Evolutionary conservation across 805 yeast genomes (phyloP).

Genomic region (Nakazawaea wickerhamii): DNA sequence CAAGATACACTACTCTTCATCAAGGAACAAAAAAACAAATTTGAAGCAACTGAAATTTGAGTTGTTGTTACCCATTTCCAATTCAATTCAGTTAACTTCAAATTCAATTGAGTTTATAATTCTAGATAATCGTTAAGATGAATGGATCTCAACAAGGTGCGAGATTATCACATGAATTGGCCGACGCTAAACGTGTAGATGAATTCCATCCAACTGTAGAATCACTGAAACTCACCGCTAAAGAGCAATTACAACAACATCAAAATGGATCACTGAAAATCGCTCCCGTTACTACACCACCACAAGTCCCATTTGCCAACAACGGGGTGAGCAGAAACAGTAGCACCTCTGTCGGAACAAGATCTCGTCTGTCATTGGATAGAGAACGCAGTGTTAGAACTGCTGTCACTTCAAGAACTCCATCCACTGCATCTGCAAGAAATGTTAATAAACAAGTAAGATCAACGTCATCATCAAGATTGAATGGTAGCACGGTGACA

Average conservation of each 20-base stretch:
- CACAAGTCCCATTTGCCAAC: background rate
- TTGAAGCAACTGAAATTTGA: conserved; percentile 3
- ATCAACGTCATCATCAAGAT: background rate
- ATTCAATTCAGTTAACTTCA: too few species aligned
- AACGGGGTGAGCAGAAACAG: background rate
- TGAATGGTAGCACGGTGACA: background rate
- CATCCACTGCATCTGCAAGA: background rate
- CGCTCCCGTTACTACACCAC: background rate
- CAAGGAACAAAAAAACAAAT: too few species aligned
- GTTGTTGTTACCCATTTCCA: too few species aligned
- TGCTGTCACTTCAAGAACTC: background rate
- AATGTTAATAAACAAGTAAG: background rate
- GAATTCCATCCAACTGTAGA: background rate
- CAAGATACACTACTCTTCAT: too few species aligned
- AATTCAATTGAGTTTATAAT: too few species aligned
- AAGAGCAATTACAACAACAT: background rate
- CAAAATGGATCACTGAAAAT: background rate
- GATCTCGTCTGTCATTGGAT: background rate
- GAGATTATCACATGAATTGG: conserved; percentile 2
- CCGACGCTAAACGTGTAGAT: background rate
- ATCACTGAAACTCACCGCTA: background rate
- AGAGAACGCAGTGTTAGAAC: background rate
- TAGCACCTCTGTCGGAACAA: background rate
- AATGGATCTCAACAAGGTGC: background rate
- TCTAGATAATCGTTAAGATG: background rate